Conservation (phyloP, 208 protist species). For the Vickermania ingenoplastis region DNA sequence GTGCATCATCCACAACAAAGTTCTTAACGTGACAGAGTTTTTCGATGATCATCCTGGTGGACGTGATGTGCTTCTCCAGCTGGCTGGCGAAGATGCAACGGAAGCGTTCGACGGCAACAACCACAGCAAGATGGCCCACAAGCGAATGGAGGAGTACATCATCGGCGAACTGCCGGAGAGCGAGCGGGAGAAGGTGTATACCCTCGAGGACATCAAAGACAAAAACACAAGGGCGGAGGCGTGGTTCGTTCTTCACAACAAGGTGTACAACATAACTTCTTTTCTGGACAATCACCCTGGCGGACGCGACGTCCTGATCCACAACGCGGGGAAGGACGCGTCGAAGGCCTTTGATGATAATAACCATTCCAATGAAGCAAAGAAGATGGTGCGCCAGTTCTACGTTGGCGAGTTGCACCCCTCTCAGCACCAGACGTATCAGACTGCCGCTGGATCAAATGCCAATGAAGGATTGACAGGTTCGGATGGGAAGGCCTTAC, state of each 20-base stretch:
- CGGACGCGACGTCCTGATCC: conserved; percentile 61
- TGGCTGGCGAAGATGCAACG: conserved; percentile 65
- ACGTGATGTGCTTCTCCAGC: conserved; percentile 48
- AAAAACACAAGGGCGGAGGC: conserved; percentile 27
- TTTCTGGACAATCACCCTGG: conserved; percentile 78
- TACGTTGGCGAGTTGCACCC: conserved; percentile 39
- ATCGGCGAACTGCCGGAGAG: conserved; percentile 30
- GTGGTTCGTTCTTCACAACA: conserved; percentile 81
- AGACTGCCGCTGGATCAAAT: conserved; percentile 4
- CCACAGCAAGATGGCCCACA: conserved; percentile 43
- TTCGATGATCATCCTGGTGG: conserved; percentile 77
- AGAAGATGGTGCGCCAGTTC: conserved; percentile 47
- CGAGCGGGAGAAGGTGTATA: conserved; percentile 27
- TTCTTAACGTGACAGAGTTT: conserved; percentile 73
- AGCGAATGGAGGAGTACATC: conserved; percentile 30
- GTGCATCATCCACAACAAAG: conserved; percentile 71
- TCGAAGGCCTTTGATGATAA: conserved; percentile 62
- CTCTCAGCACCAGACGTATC: conserved; percentile 20
- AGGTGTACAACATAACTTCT: conserved; percentile 69
- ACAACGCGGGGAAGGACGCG: conserved; percentile 56
- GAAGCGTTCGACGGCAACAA: conserved; percentile 58
- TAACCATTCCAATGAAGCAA: conserved; percentile 42
- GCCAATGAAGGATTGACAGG: conserved; percentile 1
- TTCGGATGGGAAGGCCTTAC: background rate
- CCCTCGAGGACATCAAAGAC: conserved; percentile 17